Evolutionary conservation across 1,284 basidiomycete genomes (phyloP), one percentile per base, ranked within the genome.

Genomic region (Leccinum fallax): DNA sequence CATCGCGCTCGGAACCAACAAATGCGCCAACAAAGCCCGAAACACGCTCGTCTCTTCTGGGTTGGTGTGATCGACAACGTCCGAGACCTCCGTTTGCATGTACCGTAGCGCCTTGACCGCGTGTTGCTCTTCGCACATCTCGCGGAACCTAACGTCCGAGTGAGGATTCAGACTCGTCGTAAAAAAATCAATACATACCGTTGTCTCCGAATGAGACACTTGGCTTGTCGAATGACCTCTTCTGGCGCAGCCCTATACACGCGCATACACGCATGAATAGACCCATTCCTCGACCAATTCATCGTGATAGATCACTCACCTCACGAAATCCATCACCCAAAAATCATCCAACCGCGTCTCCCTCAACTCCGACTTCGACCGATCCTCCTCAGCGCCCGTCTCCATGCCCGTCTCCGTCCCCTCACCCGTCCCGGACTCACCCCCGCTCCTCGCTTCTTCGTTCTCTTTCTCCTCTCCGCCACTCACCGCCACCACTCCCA

Each of bases 101-200:
- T 90, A 93, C 15, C 79, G 80, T 26, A 93, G 79, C 1, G 91
- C 88, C 66, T 85, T 83, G n/a, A 90, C 80, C 0, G 86, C 79
- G 2, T 85, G 74, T n/a, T 76, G 77, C 46, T 85, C 83, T 70
- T 86, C 83, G 71, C 89, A 92, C 82, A 92, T 85, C 70, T 93
- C 91, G 24, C 87, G 83, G 76, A 93, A 93, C 66, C 91, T 93
- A 64, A 16, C 13, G 7, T 26, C 48, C 6, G 13, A 51, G 24
- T 51, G 13, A 51, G 24, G 24, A 15, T 15, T n/a, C 24, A 21
- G 13, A 48, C 46, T 3, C 0, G 13, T 13, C 43, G 21, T 11
- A 5, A 26, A 26, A 9, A 26, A 9, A 51, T 11, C 19, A 46
- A 46, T 15, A 6, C 85, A 60, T 67, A 90, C 90, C 87, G 86